Base-by-base conservation (phyloP, 179 eudicot genomes). In the Carnegiea gigantea region DNA sequence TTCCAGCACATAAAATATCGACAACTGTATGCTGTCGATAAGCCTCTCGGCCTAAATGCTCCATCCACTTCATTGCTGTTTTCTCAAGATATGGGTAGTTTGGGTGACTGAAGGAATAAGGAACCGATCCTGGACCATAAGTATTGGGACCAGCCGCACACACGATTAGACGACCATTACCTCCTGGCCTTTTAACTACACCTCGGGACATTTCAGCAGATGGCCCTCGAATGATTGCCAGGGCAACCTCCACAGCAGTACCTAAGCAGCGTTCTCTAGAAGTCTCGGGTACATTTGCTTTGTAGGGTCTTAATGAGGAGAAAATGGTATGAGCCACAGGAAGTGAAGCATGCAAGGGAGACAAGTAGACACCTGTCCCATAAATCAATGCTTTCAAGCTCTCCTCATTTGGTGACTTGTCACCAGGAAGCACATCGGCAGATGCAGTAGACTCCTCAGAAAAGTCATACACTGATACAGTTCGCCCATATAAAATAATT, bases 91-190 rank as follows among this genome's bases (percentile, higher is more conserved):
- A 88, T 30, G 90, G 92, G 83, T 95, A 95, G 85, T 95, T 95
- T 72, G 97, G 98, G 86, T 93, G 98, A 82, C 79, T 86, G 65
- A 88, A 84, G 62, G 97, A 92, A 86, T 92, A 90, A 57, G 97
- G 98, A 84, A 95, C 91, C 6, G 98, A 90, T 80, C 98, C 98
- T 76, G 98, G 98, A 38, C 98, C 98, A 67, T 74, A 89, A 2
- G 98, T 91, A 84, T 88, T 89, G 57, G 98, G 98, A 15, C 98
- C 98, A 68, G 92, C 98, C 80, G 95, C 97, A 84, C 98, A 93
- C 24, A 93, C 95, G 33, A 93, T 89, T 70, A 95, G 82, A 86
- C 98, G 90, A 76, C 95, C 90, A 84, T 91, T 90, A 46, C 93
- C 95, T 81, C 93, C 98, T 28, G 91, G 83, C 65, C 93, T 91